Base-by-base conservation (phyloP, 2,329 filamentous ascomycete genomes). In the Macrophomina tecta region DNA sequence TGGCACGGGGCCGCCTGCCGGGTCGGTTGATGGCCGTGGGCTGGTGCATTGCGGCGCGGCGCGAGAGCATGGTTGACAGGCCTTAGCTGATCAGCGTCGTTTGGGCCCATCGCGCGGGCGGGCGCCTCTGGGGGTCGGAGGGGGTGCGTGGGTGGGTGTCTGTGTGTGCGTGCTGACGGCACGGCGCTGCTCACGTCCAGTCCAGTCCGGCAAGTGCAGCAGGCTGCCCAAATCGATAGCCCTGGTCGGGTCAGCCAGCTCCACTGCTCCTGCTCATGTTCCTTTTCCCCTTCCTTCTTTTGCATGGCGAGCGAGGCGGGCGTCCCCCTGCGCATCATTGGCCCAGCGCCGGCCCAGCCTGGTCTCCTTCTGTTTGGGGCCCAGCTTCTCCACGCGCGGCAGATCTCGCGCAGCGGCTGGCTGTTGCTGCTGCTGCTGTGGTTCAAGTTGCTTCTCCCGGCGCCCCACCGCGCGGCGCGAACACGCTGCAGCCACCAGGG, bases 1-100 rank as follows among this genome's bases (percentile, higher is more conserved):
- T 66, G 65, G 55, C 65, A 66, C 65, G 65, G 56, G 65, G 65
- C 46, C 65, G 30, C 49, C 40, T 46, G 65, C 65, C 56, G 56
- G 65, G 55, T 62, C 65, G 65, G 65, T 66, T 66, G 45, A 66
- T 51, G 55, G 55, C 64, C 53, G 55, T 53, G 53, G 48, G 55
- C 51, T 36, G 64, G 34, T 61, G 56, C 55, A 53, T 53, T 62
- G 65, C 65, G 65, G 65, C 56, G 65, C 65, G 65, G 65, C 65
- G 65, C 65, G 65, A 55, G 64, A 55, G 52, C 52, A 49, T 64
- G 48, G 49, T 65, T 52, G 63, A 56, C 61, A 52, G 62, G 62
- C 48, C 30, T 42, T 46, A 48, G 56, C 56, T 61, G 56, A 61
- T 61, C 56, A 34, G 56, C 56, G 55, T n/a, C 36, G 55, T 58